Conservation (phyloP, 495 filamentous ascomycete genomes). For the Xylaria telfairii region DNA sequence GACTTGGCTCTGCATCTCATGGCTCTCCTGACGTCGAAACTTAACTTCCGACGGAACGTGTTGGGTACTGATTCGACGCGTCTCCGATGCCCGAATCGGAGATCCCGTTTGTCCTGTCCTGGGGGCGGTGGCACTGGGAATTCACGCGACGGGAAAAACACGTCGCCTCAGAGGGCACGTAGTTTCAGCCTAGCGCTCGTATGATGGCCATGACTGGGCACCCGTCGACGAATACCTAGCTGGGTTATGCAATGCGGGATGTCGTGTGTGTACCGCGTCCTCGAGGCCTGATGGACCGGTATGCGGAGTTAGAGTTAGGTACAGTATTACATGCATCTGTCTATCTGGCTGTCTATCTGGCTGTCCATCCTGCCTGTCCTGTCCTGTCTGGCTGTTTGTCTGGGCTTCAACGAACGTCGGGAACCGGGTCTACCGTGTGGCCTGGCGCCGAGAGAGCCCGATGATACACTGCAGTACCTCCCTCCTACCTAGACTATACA, state of each 20-base stretch:
- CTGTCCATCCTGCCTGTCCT: too few relatives aligned
- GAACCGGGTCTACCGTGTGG: not conserved
- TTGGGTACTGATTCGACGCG: conserved; percentile 22
- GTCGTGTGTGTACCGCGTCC: conserved; percentile 10
- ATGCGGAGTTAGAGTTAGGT: conserved; percentile 6
- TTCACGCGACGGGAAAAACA: conserved; percentile 13
- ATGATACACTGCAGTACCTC: not conserved
- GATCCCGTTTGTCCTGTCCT: not conserved
- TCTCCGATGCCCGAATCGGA: conserved; percentile 23
- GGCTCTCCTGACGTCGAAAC: conserved; percentile 13
- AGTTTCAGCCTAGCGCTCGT: conserved; percentile 11
- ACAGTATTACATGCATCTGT: conserved; percentile 19
- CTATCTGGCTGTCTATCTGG: too few relatives aligned
- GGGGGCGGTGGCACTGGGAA: not conserved
- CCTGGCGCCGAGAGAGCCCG: conserved; percentile 15
- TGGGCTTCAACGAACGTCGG: conserved; percentile 14
- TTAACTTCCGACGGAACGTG: conserved; percentile 19
- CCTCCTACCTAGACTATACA: not conserved
- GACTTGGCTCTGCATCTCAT: conserved; percentile 13
- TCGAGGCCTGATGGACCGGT: conserved; percentile 17
- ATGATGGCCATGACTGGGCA: conserved; percentile 6
- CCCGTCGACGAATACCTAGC: not conserved
- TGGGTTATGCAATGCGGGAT: conserved; percentile 17
- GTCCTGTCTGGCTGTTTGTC: too few relatives aligned
- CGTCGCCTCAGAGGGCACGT: conserved; percentile 1